A percentile compares a stretch with the other conserved stretches of the same genome.
Evolutionary conservation across 306 rosid species (phyloP).

Genomic region (Glycine tomentella): DNA sequence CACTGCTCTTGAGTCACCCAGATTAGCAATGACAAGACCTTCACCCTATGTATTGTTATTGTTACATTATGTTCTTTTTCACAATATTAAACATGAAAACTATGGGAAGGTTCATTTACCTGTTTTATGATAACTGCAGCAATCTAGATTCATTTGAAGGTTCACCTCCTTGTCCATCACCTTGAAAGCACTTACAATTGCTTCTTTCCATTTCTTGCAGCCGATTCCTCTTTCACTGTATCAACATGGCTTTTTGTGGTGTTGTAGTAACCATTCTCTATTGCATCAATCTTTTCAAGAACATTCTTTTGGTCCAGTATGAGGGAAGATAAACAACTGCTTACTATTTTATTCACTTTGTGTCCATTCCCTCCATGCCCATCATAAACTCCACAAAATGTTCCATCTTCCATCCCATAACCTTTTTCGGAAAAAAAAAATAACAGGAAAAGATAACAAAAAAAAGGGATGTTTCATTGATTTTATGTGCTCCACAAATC

Average conservation of each 20-base stretch:
- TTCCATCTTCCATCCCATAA: constrained; percentile 57
- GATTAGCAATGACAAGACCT: constrained; percentile 71
- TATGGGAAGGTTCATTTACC: constrained; percentile 44
- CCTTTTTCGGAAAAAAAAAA: neutral
- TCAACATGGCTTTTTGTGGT: neutral
- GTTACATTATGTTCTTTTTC: neutral
- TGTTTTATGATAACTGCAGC: constrained; percentile 62
- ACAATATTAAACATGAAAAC: neutral
- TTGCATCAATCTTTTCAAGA: constrained; percentile 19
- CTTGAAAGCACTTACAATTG: constrained; percentile 58
- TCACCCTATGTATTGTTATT: constrained; percentile 54
- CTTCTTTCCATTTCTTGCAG: constrained; percentile 54
- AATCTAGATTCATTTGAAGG: constrained; percentile 64
- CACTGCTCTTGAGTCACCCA: constrained; percentile 87
- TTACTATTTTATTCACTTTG: constrained; percentile 65
- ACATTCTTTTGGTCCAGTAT: constrained; percentile 52
- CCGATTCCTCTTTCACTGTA: constrained; percentile 12
- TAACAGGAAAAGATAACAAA: neutral
- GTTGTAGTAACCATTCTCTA: constrained; percentile 6
- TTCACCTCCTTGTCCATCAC: constrained; percentile 80
- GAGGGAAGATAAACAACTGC: constrained; percentile 54
- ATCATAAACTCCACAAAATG: constrained; percentile 76
- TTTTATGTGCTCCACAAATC: no score
- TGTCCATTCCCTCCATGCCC: constrained; percentile 86
- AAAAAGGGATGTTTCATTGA: neutral